Percentiles rank a stretch among this genome's conserved stretches.
Evolutionary conservation across 1,139 yeast species (phyloP).

Genomic region (Diutina mesorugosa): DNA sequence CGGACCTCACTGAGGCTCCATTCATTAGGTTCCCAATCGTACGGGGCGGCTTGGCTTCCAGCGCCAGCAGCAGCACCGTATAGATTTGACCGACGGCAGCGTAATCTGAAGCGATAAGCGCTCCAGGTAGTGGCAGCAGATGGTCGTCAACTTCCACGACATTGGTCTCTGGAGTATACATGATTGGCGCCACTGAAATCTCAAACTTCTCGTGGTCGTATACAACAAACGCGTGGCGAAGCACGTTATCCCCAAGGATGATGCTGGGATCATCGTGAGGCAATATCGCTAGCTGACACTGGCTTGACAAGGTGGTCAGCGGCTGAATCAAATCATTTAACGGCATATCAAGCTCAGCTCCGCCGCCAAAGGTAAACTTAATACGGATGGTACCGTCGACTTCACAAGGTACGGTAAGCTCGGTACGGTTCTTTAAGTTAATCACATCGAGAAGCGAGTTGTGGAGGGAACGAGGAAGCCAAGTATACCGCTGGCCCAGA

Average conservation of each 20-base stretch:
- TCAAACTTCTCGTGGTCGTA: conserved; percentile 58
- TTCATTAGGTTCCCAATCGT: not conserved
- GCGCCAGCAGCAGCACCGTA: not conserved
- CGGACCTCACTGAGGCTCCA: not conserved
- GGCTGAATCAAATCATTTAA: not conserved
- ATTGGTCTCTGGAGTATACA: conserved; percentile 22
- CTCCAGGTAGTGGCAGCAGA: not conserved
- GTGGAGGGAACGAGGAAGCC: not conserved
- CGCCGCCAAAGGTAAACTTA: not conserved
- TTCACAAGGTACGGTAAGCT: not conserved
- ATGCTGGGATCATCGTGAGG: not conserved
- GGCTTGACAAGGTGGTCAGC: not conserved
- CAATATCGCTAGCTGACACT: not conserved
- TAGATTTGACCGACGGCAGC: conserved; percentile 1
- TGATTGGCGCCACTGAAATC: conserved; percentile 58
- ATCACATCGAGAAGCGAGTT: not conserved
- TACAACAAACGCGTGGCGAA: conserved; percentile 65
- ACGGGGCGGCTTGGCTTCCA: not conserved
- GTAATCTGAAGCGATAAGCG: not conserved
- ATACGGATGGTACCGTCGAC: not conserved
- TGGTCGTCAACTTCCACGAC: conserved; percentile 10
- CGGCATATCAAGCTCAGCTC: not conserved
- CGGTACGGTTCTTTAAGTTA: not conserved
- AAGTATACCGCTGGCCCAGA: not conserved
- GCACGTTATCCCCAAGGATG: conserved; percentile 55